Evolutionary conservation across 768 basidiomycete species (phyloP), one percentile per base, ranked within the genome.

Genomic region (Goffeauzyma gilvescens): DNA sequence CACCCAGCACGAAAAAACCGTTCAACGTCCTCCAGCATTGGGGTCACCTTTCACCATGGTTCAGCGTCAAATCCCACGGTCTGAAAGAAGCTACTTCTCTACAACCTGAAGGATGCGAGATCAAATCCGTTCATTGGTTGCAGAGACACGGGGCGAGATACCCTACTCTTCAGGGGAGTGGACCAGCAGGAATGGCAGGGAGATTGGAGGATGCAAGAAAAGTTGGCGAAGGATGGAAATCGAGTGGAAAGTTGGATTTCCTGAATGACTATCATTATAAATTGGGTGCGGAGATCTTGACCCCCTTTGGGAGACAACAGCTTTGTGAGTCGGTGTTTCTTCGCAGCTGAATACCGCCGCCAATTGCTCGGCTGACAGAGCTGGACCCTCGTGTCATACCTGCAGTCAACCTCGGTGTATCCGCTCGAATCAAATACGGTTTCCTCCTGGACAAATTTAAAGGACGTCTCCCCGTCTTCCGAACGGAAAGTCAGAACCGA

Each of bases 241-340:
- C 75, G 0, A 68, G 68, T 1, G 83, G 78, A 0, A 66, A 72
- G 3, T 62, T 90, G 13, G 58, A 67, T 0, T 93, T 90, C 58
- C 65, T 93, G 66, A 84, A 86, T 55, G 70, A 72, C 22, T 93
- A 86, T 85, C 26, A 72, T 58, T 89, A 85, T 64, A 81, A 81
- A 53, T 73, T 95, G 2, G 89, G 87, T 12, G 77, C 78, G 66
- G 87, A 93, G 57, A 52, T 71, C 24, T 66, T 89, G 46, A 86
- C 85, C n/a, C 82, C 85, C 0, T 89, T 89, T 48, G 85, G 86
- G 35, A 68, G 86, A 36, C 75, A 81, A 53, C 85, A 93, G 51
- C 65, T 87, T 21, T 89, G 59, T 60, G 23, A 55, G 62, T 55
- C 26, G n/a, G 17, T 24, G 27, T 12, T 25, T 14, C 21, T 17